Evolutionary conservation across 805 yeast genomes (phyloP), one percentile per base, ranked within the genome.

Genomic region (Myxozyma neotropica): DNA sequence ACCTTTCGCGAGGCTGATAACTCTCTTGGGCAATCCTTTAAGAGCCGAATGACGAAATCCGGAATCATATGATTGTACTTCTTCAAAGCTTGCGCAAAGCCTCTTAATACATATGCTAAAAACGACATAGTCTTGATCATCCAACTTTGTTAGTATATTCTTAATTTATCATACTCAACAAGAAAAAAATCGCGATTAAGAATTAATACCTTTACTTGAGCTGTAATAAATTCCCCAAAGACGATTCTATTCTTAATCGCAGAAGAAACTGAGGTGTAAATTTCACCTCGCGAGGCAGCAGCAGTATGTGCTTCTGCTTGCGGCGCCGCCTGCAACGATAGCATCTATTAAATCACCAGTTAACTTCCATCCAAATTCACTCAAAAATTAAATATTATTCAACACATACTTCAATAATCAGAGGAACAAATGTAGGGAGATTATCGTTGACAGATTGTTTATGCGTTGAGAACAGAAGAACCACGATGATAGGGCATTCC

Each of bases 401-500:
- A 13, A 19, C 8, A 51, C 56, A 17, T 51, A 57, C 61, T 35
- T 82, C 83, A 55, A 95, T 84, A 24, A 93, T 88, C 56, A 86
- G 83, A 0, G 98, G 97, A 51, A 92, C 81, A 64, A 93, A 89
- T 19, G 75, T 77, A 1, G 92, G 89, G 33, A 94, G 78, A 2
- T 93, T 83, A 0, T 87, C 76, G 48, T 83, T 82, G 0, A 88
- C 88, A 53, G 90, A 74, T 36, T 83, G 83, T 70, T 91, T 89
- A 75, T 92, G 91, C 0, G 96, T 85, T 1, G 96, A 88, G 68
- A 89, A 90, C 53, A 95, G 77, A 6, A 96, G 84, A 2, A 94
- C 99, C 86, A 94, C 88, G 3, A 96, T 91, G 40, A 94, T 93
- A 8, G 99, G 99, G 71, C 98, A 92, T 72, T 94, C 99, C 0